Conservation (phyloP, 306 rosid species). For the Ochetophila trinervis region DNA sequence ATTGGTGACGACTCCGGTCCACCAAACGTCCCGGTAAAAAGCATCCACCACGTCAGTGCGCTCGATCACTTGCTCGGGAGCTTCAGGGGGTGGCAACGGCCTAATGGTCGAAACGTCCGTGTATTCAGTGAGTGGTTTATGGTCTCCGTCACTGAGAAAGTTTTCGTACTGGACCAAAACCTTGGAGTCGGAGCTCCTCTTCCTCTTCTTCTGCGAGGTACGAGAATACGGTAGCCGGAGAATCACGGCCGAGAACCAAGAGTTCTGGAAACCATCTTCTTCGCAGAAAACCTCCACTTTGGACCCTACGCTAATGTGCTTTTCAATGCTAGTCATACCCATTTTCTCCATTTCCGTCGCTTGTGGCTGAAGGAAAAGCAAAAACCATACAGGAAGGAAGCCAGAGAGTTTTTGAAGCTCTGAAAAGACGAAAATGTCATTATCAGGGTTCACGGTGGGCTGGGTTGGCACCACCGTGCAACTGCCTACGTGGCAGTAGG, state of each 20-base stretch:
- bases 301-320: not conserved
- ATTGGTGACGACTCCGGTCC: conserved; percentile 19
- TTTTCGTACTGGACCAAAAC: conserved; percentile 9
- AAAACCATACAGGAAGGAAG: no score
- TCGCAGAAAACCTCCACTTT: not conserved
- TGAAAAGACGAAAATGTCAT: no score
- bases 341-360: no score
- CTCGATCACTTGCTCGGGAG: not conserved
- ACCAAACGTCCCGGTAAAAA: conserved; percentile 4
- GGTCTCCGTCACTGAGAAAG: not conserved
- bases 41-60: conserved; percentile 18
- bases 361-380: no score
- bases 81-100: conserved; percentile 16
- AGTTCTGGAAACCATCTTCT: not conserved
- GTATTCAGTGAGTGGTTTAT: conserved; percentile 1
- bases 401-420: no score
- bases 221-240: not conserved
- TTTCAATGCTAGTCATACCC: not conserved
- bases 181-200: not conserved
- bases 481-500: no score
- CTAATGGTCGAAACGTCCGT: not conserved
- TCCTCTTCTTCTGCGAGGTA: not conserved
- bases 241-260: not conserved
- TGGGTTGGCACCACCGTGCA: no score
- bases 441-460: no score